Evolutionary conservation across 176 grass and related monocot genomes (phyloP).

Genomic region (Aegilops tauschii): DNA sequence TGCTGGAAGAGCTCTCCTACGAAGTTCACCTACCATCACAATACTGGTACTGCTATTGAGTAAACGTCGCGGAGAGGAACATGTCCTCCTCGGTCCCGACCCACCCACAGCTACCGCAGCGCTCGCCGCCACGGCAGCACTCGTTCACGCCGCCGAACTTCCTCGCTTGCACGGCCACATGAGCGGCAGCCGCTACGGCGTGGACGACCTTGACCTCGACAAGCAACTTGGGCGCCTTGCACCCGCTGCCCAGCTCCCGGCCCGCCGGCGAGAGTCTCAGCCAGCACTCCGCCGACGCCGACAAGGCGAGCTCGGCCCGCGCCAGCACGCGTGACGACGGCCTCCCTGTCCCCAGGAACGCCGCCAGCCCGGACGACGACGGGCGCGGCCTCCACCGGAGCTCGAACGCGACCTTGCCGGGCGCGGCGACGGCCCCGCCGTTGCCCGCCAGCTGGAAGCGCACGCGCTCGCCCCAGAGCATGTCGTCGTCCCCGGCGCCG

Average conservation of each 20-base stretch:
- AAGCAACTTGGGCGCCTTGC: conserved; percentile 41
- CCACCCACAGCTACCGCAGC: conserved; percentile 45
- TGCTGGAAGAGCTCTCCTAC: not conserved
- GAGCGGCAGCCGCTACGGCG: not conserved
- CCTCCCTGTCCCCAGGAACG: conserved; percentile 20
- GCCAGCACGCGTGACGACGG: conserved; percentile 40
- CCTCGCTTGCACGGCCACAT: not conserved
- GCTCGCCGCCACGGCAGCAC: conserved; percentile 29
- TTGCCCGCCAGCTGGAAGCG: conserved; percentile 19
- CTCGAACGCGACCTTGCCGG: conserved; percentile 33
- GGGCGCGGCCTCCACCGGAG: conserved; percentile 44
- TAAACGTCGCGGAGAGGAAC: conserved; percentile 56
- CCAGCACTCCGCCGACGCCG: conserved; percentile 30
- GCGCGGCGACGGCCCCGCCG: not conserved
- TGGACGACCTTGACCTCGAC: conserved; percentile 27
- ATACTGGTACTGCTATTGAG: not conserved
- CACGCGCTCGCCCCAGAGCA: conserved; percentile 29
- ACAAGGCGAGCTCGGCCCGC: conserved; percentile 30
- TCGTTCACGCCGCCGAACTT: not conserved
- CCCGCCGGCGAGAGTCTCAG: conserved; percentile 22
- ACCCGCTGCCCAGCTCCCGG: not conserved
- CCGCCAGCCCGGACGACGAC: not conserved
- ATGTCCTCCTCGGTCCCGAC: conserved; percentile 60
- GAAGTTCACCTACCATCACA: not conserved
- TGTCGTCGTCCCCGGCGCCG: not conserved